phyloP scores from a whole-genome alignment of 2,329 filamentous ascomycete species.

The Rhinocladiella mackenziei region DNA sequence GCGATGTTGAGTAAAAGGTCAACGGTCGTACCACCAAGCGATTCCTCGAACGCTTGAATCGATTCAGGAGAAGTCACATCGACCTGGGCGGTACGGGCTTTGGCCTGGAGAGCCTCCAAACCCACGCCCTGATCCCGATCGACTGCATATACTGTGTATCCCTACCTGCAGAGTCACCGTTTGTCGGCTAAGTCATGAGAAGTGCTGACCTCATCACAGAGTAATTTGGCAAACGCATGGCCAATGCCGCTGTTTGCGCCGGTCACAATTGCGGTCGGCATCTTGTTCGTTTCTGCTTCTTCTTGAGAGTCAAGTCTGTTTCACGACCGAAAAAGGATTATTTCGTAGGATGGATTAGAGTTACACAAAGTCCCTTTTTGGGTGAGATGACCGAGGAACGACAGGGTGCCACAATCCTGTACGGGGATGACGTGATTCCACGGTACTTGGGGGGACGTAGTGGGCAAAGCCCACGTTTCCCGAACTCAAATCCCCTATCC shows the following conservation, averaged over 20 bases:
- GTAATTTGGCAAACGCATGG: slow-evolving; percentile 34
- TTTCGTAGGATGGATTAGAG: too few species aligned
- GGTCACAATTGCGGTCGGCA: slow-evolving; percentile 33
- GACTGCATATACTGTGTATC: slow-evolving; percentile 28
- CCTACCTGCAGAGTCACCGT: slow-evolving; percentile 24
- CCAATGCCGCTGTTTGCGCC: slow-evolving; percentile 43
- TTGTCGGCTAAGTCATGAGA: not conserved
- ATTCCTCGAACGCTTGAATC: slow-evolving; percentile 24
- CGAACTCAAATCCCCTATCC: too few species aligned
- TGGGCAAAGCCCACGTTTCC: too few species aligned
- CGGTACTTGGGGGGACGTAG: too few species aligned
- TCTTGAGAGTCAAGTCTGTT: too few species aligned
- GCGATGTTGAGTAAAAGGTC: slow-evolving; percentile 29
- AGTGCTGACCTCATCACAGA: slow-evolving; percentile 27
- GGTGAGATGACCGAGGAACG: too few species aligned
- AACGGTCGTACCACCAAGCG: slow-evolving; percentile 16
- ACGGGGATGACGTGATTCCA: too few species aligned
- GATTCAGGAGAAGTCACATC: slow-evolving; percentile 25
- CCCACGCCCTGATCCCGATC: slow-evolving; percentile 22
- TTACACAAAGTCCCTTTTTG: too few species aligned
- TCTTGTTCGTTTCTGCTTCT: not conserved
- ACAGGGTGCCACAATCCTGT: too few species aligned
- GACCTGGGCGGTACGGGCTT: slow-evolving; percentile 15
- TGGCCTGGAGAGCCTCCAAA: slow-evolving; percentile 14
- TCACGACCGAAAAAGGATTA: too few species aligned